Evolutionary conservation across 1,139 yeast species (phyloP), one percentile per base, ranked within the genome.

Genomic region (Meyerozyma athensensis): DNA sequence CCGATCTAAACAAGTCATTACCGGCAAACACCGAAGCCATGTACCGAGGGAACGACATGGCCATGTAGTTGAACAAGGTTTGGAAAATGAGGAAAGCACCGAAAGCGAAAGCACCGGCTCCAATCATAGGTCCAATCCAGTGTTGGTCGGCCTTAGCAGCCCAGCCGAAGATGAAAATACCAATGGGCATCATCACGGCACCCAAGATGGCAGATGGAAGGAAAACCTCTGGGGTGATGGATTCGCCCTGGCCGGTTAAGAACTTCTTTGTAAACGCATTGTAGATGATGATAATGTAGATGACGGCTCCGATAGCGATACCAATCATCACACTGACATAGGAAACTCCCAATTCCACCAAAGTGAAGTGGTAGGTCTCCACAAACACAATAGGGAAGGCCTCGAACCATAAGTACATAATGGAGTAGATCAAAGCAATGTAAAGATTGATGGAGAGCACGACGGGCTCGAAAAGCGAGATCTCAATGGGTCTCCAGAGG

Each of bases 11-110:
- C 38, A 77, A 59, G 10, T 68, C 76, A 47, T 77, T 77, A 19
- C 77, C 72, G 2, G 82, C 81, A 53, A 74, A 77, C 4, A 75
- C 81, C 4, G 83, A 76, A 0, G 83, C 84, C 50, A 74, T 54
- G 48, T 65, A 69, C 36, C 63, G 56, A 38, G 54, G 59, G 50
- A 65, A 71, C 2, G 63, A 58, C 49, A 53, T 53, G 7, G 62
- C 58, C 50, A 63, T 50, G 43, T 62, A 63, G 46, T 61, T 61
- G 50, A 61, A 61, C 37, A 60, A 50, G 5, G 66, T 55, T 49
- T 68, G 76, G 60, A 68, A 72, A 26, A 71, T 26, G 32, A 45
- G 30, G 36, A 46, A 46, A 1, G 45, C 45, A 18, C 50, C 50
- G n/a, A 37, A 31, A 22, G 44, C 44, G 19, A 43, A 46, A 2